Percentiles rank a stretch among this genome's conserved stretches.
phyloP scores from a whole-genome alignment of 2,329 filamentous ascomycete species.

The Nemania serpens region DNA sequence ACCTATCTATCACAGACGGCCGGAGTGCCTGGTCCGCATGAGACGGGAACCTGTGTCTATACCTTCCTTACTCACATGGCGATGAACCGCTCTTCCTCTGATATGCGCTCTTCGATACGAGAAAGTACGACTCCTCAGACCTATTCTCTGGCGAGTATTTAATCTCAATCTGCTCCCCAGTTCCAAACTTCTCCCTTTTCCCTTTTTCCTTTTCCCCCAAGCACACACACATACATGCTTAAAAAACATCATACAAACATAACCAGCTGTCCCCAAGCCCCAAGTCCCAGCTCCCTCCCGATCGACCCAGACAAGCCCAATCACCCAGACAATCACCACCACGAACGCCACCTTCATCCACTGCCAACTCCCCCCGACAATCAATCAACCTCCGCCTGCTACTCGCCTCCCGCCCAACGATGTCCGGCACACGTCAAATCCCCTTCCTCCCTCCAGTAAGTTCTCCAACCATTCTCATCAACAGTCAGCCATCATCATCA shows the following conservation, averaged over 20 bases:
- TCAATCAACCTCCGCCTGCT: background rate
- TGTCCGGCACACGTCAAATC: background rate
- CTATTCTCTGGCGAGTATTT: background rate
- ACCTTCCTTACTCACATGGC: background rate
- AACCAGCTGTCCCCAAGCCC: slow-evolving; percentile 4
- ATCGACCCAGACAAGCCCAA: background rate
- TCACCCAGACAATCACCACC: background rate
- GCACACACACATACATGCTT: background rate
- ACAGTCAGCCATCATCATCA: slow-evolving; percentile 2
- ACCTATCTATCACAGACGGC: background rate
- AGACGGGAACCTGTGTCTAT: background rate
- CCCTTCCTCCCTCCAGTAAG: background rate
- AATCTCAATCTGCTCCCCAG: slow-evolving; percentile 1
- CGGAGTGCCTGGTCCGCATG: background rate
- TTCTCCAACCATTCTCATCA: background rate
- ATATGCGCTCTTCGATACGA: background rate
- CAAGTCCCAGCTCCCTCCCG: slow-evolving; percentile 7
- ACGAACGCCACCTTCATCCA: background rate
- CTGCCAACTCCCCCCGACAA: background rate
- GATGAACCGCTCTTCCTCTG: slow-evolving; percentile 1
- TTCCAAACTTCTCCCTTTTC: background rate
- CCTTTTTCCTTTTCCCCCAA: background rate
- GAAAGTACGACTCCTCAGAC: background rate
- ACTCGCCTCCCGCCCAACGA: slow-evolving; percentile 2
- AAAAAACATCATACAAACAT: background rate